phyloP scores from a whole-genome alignment of 2,329 filamentous ascomycete genomes.

The Paecilomyces dactylethromorphus region DNA sequence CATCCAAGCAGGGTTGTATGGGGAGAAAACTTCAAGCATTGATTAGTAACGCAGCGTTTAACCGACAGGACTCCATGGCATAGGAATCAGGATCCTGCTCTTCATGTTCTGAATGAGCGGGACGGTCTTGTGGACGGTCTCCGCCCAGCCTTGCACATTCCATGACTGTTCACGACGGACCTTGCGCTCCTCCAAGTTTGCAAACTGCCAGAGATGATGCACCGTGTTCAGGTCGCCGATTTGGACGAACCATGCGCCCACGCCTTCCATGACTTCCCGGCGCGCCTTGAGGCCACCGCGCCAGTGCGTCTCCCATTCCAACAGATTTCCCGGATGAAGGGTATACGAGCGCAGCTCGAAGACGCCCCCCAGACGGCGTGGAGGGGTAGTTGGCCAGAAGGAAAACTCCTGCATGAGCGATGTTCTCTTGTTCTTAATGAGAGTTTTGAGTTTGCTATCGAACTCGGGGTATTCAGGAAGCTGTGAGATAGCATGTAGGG shows the following conservation, averaged over 20 bases:
- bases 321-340: conserved; percentile 85
- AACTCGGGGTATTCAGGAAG: conserved; percentile 82
- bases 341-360: conserved; percentile 98
- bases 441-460: conserved; percentile 73
- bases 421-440: conserved; percentile 77
- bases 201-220: conserved; percentile 98
- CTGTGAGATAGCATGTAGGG: conserved; percentile 72
- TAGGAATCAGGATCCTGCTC: conserved; percentile 84
- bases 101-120: conserved; percentile 96
- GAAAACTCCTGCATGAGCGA: conserved; percentile 99
- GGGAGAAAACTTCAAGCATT: background rate
- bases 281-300: conserved; percentile 82
- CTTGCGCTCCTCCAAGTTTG: conserved; percentile 90
- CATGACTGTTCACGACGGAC: conserved; percentile 88
- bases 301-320: conserved; percentile 99
- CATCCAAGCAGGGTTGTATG: background rate
- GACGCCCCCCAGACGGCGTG: conserved; percentile 80
- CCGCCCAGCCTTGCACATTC: conserved; percentile 90
- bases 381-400: conserved; percentile 95
- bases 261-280: conserved; percentile 95
- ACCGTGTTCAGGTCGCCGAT: conserved; percentile 97
- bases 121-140: conserved; percentile 97
- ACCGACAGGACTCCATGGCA: conserved; percentile 92
- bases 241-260: conserved; percentile 97
- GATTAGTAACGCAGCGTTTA: conserved; percentile 35